Conservation (phyloP, 78 protist species). For the Creolimax fragrantissima region DNA sequence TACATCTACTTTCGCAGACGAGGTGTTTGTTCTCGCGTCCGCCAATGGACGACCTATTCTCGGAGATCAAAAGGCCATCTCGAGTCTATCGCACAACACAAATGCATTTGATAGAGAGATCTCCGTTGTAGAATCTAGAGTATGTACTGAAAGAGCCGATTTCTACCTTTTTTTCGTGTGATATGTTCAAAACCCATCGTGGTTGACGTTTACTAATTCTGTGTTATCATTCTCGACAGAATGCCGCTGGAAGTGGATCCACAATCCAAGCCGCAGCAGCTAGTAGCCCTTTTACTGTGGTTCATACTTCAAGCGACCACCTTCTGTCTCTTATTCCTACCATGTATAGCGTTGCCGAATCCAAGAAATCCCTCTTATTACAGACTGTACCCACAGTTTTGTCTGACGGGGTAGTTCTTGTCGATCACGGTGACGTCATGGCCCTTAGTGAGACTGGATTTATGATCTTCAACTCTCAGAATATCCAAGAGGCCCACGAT, state of each 20-base stretch:
- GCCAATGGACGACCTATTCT: neutral
- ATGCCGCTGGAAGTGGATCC: neutral
- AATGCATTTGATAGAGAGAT: neutral
- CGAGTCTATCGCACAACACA: neutral
- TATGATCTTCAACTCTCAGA: neutral
- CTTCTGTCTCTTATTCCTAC: neutral
- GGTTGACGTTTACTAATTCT: neutral
- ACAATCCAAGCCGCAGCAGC: neutral
- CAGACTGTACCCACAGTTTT: neutral
- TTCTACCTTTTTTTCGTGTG: too few relatives aligned
- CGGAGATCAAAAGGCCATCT: neutral
- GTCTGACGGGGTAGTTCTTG: neutral
- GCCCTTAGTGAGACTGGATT: neutral
- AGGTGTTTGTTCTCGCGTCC: neutral
- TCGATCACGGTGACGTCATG: neutral
- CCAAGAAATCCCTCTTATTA: neutral
- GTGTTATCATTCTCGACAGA: neutral
- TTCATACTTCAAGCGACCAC: neutral
- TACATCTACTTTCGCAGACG: neutral
- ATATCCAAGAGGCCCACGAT: conserved; percentile 18
- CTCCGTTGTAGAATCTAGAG: neutral
- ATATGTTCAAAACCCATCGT: too few relatives aligned
- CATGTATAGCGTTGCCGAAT: neutral
- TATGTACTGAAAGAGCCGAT: neutral
- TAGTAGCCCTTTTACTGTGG: neutral